These are phyloP conservation scores for Aureobasidium melanogenum DNA, from an alignment of 2,329 filamentous ascomycete genomes.

Conservation along the genomic window DNA sequence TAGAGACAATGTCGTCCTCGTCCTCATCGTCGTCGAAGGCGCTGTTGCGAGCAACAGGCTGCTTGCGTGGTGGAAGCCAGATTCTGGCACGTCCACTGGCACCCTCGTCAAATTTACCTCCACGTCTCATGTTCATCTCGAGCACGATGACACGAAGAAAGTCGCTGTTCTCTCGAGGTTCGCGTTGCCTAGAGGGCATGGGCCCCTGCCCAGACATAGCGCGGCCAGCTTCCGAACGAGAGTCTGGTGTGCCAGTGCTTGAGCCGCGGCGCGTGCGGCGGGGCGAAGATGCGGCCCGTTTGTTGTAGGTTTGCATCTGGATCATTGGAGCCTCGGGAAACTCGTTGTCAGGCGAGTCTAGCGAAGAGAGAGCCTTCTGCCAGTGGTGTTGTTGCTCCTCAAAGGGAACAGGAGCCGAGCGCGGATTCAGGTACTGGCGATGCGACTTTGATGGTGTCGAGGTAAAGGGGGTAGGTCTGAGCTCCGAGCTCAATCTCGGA, in stretches of 20 bases:
- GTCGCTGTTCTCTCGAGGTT: constrained; percentile 54
- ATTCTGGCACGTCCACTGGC: constrained; percentile 47
- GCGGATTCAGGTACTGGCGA: constrained; percentile 53
- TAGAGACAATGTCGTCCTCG: not conserved
- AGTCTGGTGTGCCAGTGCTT: constrained; percentile 26
- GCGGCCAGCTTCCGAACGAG: constrained; percentile 35
- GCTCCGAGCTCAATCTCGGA: constrained; percentile 51
- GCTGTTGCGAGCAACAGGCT: not conserved
- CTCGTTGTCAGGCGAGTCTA: constrained; percentile 22
- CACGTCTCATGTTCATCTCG: constrained; percentile 60
- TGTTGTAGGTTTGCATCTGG: constrained; percentile 55
- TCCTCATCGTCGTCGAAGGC: constrained; percentile 6
- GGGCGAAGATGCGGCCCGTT: constrained; percentile 21
- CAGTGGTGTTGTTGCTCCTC: constrained; percentile 30
- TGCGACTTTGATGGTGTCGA: constrained; percentile 48
- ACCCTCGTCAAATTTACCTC: constrained; percentile 51
- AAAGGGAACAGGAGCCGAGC: constrained; percentile 30
- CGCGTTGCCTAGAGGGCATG: constrained; percentile 44
- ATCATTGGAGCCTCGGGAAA: constrained; percentile 44
- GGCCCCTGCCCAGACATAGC: constrained; percentile 24
- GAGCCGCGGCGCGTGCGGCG: not conserved
- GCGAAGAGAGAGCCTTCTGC: constrained; percentile 26
- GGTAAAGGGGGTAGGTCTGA: constrained; percentile 46
- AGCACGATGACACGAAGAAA: constrained; percentile 56
- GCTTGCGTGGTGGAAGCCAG: constrained; percentile 50